Percentiles rank a stretch among this genome's conserved stretches.
phyloP scores from a whole-genome alignment of 2,329 filamentous ascomycete species.

The Botrytis pseudocinerea region DNA sequence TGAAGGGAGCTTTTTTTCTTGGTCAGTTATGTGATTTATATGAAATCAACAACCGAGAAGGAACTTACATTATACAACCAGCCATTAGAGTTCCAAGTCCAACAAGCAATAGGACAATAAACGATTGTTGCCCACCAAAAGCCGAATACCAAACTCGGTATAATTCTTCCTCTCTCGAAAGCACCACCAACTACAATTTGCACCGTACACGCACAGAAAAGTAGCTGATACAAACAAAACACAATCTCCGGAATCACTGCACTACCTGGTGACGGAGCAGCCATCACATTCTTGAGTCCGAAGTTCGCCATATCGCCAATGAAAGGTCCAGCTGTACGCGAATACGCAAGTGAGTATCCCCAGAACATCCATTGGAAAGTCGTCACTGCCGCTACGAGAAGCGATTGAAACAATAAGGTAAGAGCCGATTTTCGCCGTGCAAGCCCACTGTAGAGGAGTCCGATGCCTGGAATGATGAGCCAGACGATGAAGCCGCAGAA shows the following conservation, averaged over 20 bases:
- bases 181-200: constrained; percentile 66
- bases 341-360: constrained; percentile 65
- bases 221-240: constrained; percentile 65
- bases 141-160: constrained; percentile 63
- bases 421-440: constrained; percentile 63
- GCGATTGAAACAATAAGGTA: constrained; percentile 61
- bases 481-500: constrained; percentile 63
- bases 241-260: constrained; percentile 62
- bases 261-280: constrained; percentile 60
- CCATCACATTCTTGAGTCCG: constrained; percentile 59
- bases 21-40: not conserved
- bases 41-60: accelerated
- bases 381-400: constrained; percentile 57
- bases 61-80: constrained; percentile 56
- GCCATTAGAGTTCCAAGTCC: constrained; percentile 67
- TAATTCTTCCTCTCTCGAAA: constrained; percentile 59
- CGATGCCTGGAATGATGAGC: constrained; percentile 67
- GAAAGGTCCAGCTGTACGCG: constrained; percentile 58
- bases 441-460: constrained; percentile 64
- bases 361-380: constrained; percentile 63
- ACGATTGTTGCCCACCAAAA: constrained; percentile 66
- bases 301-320: constrained; percentile 64
- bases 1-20: constrained; percentile 44
- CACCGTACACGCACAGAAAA: constrained; percentile 62
- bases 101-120: constrained; percentile 63